Evolutionary conservation across 1,284 basidiomycete genomes (phyloP).

Genomic region (Ganoderma multipileum): DNA sequence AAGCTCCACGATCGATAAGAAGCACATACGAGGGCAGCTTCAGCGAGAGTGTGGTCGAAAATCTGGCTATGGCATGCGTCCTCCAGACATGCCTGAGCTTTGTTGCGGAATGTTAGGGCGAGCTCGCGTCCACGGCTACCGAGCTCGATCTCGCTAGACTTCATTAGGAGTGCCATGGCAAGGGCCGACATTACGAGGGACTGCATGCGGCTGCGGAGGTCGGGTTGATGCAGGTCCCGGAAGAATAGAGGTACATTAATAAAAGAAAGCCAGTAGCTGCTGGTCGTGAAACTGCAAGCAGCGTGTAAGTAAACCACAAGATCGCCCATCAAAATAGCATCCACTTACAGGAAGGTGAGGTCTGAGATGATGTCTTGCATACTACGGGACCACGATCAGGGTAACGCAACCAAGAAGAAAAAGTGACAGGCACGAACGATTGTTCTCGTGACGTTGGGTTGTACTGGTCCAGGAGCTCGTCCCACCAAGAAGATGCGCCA

Average conservation of each 20-base stretch:
- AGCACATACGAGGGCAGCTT: constrained; percentile 72
- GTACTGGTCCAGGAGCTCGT: constrained; percentile 60
- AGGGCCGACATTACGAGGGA: constrained; percentile 73
- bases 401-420: constrained; percentile 8
- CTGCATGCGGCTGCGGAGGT: constrained; percentile 61
- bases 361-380: constrained; percentile 59
- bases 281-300: constrained; percentile 52
- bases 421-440: constrained; percentile 44
- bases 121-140: constrained; percentile 56
- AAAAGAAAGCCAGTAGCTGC: constrained; percentile 69
- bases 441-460: constrained; percentile 45
- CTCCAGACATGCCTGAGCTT: constrained; percentile 61
- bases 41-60: constrained; percentile 69
- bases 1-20: neutral
- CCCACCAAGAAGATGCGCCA: constrained; percentile 68
- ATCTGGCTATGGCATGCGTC: constrained; percentile 56
- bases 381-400: constrained; percentile 41
- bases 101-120: constrained; percentile 59
- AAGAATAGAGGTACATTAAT: constrained; percentile 63
- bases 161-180: constrained; percentile 75
- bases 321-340: neutral
- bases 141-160: constrained; percentile 70
- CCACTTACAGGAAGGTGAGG: constrained; percentile 60
- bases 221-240: constrained; percentile 56
- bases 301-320: constrained; percentile 7